Percentiles rank a stretch among this genome's conserved stretches.
These are phyloP conservation scores for Kodamaea sagamina DNA, from an alignment of 805 yeast species.

Conservation along the genomic window DNA sequence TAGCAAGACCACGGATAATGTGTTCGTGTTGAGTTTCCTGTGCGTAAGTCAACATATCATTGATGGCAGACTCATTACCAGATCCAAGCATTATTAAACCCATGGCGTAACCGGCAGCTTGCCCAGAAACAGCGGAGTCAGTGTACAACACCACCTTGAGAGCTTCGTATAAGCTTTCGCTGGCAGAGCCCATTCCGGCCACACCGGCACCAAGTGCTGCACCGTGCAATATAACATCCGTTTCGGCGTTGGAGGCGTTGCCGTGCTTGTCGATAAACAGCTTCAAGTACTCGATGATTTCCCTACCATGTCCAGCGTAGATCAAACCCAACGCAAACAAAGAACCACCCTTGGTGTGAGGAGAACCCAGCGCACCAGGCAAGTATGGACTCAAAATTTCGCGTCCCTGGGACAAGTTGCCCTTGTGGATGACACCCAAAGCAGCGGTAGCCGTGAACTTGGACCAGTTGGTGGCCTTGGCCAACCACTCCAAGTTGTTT, in stretches of 20 bases:
- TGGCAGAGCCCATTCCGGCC: constrained; percentile 92
- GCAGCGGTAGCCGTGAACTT: constrained; percentile 98
- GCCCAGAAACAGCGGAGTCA: constrained; percentile 93
- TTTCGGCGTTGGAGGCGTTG: constrained; percentile 62
- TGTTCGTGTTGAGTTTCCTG: constrained; percentile 95
- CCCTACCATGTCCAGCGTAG: constrained; percentile 95
- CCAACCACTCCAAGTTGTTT: constrained; percentile 90
- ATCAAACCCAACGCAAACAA: constrained; percentile 89
- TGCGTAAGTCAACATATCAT: constrained; percentile 88
- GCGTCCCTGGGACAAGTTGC: constrained; percentile 89
- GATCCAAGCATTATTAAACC: constrained; percentile 95
- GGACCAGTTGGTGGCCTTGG: constrained; percentile 98
- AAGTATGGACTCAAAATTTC: constrained; percentile 85
- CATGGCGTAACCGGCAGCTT: constrained; percentile 95
- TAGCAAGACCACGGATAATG: constrained; percentile 88
- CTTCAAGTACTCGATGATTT: constrained; percentile 76
- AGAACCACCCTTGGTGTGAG: constrained; percentile 94
- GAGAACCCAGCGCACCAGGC: constrained; percentile 77
- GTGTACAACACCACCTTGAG: constrained; percentile 80
- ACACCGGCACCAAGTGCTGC: constrained; percentile 95
- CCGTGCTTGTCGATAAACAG: constrained; percentile 67
- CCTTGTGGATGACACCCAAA: constrained; percentile 93
- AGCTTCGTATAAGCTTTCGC: constrained; percentile 73
- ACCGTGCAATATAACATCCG: constrained; percentile 89
- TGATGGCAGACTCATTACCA: constrained; percentile 63